Evolutionary conservation across 192 early-diverging fungal genomes (phyloP), one percentile per base, ranked within the genome.

Genomic region (Mortierella alpina): DNA sequence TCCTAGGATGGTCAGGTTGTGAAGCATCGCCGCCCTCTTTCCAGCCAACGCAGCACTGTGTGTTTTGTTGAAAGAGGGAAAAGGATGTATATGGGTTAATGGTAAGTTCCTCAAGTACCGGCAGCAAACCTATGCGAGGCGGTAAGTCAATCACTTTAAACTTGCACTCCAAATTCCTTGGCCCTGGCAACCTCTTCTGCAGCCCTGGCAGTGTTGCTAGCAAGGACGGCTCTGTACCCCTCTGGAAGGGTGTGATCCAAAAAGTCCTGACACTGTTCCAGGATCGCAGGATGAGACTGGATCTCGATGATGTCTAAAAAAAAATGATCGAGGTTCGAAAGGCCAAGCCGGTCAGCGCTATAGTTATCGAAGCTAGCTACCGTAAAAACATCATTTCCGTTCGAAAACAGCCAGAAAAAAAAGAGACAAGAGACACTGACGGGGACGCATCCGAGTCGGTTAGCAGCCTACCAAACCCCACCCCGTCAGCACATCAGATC

Each of bases 191-290:
- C 77, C 45, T 72, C 49, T 42, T 80, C 70, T 2, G 77, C 77
- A 53, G 77, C 77, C 57, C 58, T 68, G 7, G 77, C 77, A 8
- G 77, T 80, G 46, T 80, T 80, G 31, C 77, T 80, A 1, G 77
- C 48, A 13, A 80, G 66, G 18, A 80, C 77, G 9, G 77, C 77
- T 39, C 65, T 49, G 59, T 80, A 80, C 5, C 70, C 70, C 14
- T 80, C 77, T 49, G 70, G 65, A 0, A 80, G 53, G 5, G 77
- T 72, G 22, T 53, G 42, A 40, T 80, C 77, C 23, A 80, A 53
- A 22, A 80, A 80, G 18, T 72, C 77, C 53, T 80, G 77, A 13
- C 77, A 80, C 45, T 80, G 77, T 40, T 80, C 77, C 12, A 80
- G 42, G 8, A 80, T 72, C 1, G 77, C 77, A 42, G 77, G 77